Base-by-base conservation (phyloP, 2,329 filamentous ascomycete genomes). In the Botrytis tulipae region DNA sequence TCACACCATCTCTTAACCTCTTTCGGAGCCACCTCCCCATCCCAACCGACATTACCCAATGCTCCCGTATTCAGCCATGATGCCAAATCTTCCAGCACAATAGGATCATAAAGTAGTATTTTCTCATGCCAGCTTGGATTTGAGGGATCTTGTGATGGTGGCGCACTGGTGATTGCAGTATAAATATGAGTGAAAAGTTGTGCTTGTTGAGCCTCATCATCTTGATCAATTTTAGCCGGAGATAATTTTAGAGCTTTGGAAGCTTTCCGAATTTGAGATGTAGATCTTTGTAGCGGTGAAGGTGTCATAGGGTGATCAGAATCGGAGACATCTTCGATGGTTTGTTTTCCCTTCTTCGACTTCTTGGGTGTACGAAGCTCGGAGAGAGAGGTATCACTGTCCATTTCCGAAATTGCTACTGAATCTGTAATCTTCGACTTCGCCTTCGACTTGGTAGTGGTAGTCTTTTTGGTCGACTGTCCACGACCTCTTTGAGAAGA, bases 1-100 rank as follows among this genome's bases (percentile, higher is more conserved):
- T 97, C 93, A 80, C 95, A 98, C 95, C 95, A 98, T 78, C 87
- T 89, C 85, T 96, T 94, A 29, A 97, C 92, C 80, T 93, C 90
- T 44, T 81, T 84, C 0, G 88, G 84, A 10, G 84, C 85, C 16
- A 92, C 87, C 80, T 93, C 90, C 14, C 86, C 86, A 76, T 93
- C 91, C 78, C 88, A 92, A 0, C 89, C 89, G 0, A 89, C 87
- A 5, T 85, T 84, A 20, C 86, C 86, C 62, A 95, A 82, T 37
- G 89, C 88, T 20, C 91, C 91, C 5, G 87, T 87, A 77, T 97
- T 98, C 25, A 98, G 83, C 92, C 94, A 98, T 0, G 84, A 83
- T 0, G 95, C 88, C 22, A 99, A 84, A 76, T 98, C 94, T 82
- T 98, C 95, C 0, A 98, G 83, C 1, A 96, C 87, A 61, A 99